phyloP scores from a whole-genome alignment of 2,329 filamentous ascomycete species.

The Triangularia verruculosa region DNA sequence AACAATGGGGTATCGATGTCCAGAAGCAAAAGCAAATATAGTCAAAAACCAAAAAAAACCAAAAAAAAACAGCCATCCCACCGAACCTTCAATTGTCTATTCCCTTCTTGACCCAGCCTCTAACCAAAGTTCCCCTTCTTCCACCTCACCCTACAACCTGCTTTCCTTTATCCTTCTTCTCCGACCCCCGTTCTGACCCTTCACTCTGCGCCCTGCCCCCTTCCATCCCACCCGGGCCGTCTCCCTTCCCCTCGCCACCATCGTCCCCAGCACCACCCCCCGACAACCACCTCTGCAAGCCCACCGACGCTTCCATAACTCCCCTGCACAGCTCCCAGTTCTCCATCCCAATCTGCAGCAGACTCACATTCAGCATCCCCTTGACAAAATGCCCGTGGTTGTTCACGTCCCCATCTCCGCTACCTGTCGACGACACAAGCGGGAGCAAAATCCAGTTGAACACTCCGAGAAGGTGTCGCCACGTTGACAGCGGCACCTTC shows the following conservation, averaged over 20 bases:
- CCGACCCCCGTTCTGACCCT: not conserved
- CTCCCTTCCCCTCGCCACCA: not conserved
- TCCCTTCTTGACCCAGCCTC: not conserved
- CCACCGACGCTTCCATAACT: constrained; percentile 37
- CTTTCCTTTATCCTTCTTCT: not conserved
- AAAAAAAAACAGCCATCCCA: not conserved
- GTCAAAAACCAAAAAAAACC: not conserved
- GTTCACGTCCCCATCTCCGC: not conserved
- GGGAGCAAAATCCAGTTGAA: constrained; percentile 48
- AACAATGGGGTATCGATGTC: not conserved
- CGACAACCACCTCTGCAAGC: constrained; percentile 43
- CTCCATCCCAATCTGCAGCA: constrained; percentile 46
- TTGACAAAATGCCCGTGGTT: constrained; percentile 45
- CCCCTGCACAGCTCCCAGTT: constrained; percentile 46
- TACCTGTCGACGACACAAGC: constrained; percentile 33
- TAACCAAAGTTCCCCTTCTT: not conserved
- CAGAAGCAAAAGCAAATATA: not conserved
- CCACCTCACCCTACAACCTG: not conserved
- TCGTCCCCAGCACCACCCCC: not conserved
- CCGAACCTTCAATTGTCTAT: not conserved
- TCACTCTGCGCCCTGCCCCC: not conserved
- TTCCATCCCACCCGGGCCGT: constrained; percentile 3
- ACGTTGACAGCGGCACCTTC: constrained; percentile 44
- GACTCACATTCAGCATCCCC: constrained; percentile 42
- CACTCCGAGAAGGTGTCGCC: constrained; percentile 47